Conservation (phyloP, 192 early-diverging fungal species). For the Chytriomyces hyalinus region DNA sequence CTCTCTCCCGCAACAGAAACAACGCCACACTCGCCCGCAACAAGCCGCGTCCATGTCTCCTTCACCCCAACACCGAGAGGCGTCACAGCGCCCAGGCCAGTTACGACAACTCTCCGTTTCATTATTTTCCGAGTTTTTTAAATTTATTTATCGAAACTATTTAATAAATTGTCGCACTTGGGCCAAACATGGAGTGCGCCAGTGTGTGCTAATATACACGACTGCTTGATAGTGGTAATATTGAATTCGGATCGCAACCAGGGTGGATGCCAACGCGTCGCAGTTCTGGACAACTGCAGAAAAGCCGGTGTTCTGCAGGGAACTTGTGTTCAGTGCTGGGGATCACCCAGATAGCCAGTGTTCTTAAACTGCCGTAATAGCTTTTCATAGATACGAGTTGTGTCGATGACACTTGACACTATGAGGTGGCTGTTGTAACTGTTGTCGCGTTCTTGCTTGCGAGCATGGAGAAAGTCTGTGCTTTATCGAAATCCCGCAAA, state of each 20-base stretch:
- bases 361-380: too few species aligned
- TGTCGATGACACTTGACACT: too few species aligned
- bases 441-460: too few species aligned
- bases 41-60: constrained; percentile 72
- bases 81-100: constrained; percentile 90
- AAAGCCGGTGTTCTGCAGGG: neutral
- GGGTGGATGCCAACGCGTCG: too few species aligned
- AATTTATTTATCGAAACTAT: neutral
- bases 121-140: neutral
- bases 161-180: neutral
- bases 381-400: neutral
- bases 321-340: neutral
- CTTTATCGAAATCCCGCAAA: too few species aligned
- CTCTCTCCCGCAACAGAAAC: constrained; percentile 58
- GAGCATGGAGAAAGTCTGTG: too few species aligned
- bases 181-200: too few species aligned
- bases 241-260: too few species aligned
- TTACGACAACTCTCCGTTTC: constrained; percentile 83
- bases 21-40: constrained; percentile 79
- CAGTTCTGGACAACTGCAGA: too few species aligned
- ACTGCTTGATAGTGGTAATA: too few species aligned
- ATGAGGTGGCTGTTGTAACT: too few species aligned
- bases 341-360: neutral
- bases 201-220: too few species aligned
- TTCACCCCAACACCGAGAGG: constrained; percentile 81